phyloP scores from a whole-genome alignment of 257 asterid genomes.

The Gynochthodes officinalis region DNA sequence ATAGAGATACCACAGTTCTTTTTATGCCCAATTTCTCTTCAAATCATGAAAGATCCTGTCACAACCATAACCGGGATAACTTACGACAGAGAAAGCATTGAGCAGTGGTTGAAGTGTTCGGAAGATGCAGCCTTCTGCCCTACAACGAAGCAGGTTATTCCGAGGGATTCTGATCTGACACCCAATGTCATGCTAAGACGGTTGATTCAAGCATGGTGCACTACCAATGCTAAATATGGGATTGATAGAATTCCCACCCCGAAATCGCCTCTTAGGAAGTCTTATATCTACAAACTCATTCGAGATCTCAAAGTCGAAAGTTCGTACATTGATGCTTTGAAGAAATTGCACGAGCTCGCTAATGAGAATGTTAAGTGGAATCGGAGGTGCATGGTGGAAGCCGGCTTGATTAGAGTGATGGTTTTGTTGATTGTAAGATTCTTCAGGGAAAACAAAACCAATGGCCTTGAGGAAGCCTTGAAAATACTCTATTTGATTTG shows the following conservation, averaged over 20 bases:
- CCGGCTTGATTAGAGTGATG: slow-evolving; percentile 52
- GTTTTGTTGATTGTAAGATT: slow-evolving; percentile 34
- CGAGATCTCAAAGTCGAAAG: slow-evolving; percentile 34
- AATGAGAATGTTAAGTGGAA: slow-evolving; percentile 45
- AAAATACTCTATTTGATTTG: slow-evolving; percentile 49
- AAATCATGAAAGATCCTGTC: slow-evolving; percentile 88
- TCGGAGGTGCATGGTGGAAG: slow-evolving; percentile 52
- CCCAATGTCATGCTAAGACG: slow-evolving; percentile 89
- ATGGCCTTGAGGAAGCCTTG: slow-evolving; percentile 52
- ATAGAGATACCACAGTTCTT: slow-evolving; percentile 77
- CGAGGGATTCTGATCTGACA: slow-evolving; percentile 51
- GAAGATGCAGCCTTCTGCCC: slow-evolving; percentile 59
- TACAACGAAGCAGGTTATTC: slow-evolving; percentile 58
- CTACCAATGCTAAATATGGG: slow-evolving; percentile 52
- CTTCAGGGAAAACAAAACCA: slow-evolving; percentile 26
- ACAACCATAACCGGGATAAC: slow-evolving; percentile 84
- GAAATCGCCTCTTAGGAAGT: slow-evolving; percentile 43
- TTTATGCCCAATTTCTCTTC: slow-evolving; percentile 85
- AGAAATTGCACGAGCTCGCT: slow-evolving; percentile 44
- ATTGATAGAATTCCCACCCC: slow-evolving; percentile 80
- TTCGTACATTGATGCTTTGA: slow-evolving; percentile 27
- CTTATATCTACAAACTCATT: slow-evolving; percentile 43
- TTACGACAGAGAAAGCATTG: slow-evolving; percentile 79
- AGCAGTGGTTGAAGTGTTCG: slow-evolving; percentile 54
- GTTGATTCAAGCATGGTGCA: slow-evolving; percentile 82